Evolutionary conservation across 306 rosid genomes (phyloP).

Genomic region (Dicorynia guianensis): DNA sequence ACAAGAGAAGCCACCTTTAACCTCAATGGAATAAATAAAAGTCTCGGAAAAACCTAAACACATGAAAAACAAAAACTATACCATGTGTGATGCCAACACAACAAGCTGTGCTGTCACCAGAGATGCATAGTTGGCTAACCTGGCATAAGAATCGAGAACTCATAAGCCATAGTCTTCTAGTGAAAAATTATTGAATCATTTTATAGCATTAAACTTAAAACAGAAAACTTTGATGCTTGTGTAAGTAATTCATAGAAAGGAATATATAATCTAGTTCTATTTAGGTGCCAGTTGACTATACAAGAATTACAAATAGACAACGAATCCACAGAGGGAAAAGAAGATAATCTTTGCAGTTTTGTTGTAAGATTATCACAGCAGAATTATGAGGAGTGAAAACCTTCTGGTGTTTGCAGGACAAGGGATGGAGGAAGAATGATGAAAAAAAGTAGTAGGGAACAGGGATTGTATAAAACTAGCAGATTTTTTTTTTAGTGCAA

Average conservation of each 20-base stretch:
- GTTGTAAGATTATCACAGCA: conserved; percentile 16
- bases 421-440: conserved; percentile 12
- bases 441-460: not conserved
- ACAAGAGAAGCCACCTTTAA: conserved; percentile 25
- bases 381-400: conserved; percentile 1
- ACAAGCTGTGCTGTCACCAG: conserved; percentile 85
- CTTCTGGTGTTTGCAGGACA: conserved; percentile 2
- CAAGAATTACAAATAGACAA: conserved; percentile 11
- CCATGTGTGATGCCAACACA: conserved; percentile 91
- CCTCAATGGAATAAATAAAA: conserved; percentile 16
- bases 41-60: conserved; percentile 27
- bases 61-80: conserved; percentile 47
- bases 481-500: conserved; percentile 26
- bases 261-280: not conserved
- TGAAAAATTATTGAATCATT: conserved; percentile 32
- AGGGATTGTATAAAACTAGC: conserved; percentile 13
- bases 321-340: not conserved
- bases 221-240: conserved; percentile 1
- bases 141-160: conserved; percentile 42
- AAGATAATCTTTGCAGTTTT: not conserved
- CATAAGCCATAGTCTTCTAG: conserved; percentile 23
- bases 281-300: not conserved
- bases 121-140: conserved; percentile 92
- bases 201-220: conserved; percentile 7
- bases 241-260: conserved; percentile 2